Conservation (phyloP, 768 basidiomycete genomes). For the Paxillus rubicundulus region DNA sequence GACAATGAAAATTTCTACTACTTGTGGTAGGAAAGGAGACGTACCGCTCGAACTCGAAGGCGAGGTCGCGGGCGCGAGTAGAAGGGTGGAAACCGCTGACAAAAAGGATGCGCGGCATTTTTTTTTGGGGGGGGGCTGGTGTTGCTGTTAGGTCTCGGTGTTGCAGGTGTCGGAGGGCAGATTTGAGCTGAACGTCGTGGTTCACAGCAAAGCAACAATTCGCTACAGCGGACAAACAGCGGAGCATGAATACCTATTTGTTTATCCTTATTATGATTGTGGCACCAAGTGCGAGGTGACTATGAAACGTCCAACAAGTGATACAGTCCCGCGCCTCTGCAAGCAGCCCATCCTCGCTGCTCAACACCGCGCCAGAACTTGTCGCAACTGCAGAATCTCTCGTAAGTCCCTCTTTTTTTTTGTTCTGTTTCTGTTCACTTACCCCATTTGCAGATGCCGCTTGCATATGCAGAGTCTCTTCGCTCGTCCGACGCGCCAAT, state of each 20-base stretch:
- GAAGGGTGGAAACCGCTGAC: constrained; percentile 82
- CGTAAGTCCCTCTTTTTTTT: not conserved
- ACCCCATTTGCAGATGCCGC: constrained; percentile 12
- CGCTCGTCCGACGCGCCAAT: constrained; percentile 5
- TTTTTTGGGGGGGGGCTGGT: not conserved
- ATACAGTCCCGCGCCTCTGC: no score
- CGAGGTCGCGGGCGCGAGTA: constrained; percentile 82
- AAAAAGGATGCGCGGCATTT: constrained; percentile 81
- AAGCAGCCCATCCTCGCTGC: not conserved
- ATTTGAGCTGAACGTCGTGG: constrained; percentile 18
- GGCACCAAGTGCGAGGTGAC: constrained; percentile 29
- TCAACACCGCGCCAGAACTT: not conserved
- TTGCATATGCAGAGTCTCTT: constrained; percentile 20
- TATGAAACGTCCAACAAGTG: no score
- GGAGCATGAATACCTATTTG: constrained; percentile 30
- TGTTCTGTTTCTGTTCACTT: not conserved
- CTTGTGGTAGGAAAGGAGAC: constrained; percentile 11
- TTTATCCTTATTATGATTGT: constrained; percentile 37
- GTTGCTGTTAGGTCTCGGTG: not conserved
- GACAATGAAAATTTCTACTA: constrained; percentile 7
- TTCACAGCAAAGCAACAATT: constrained; percentile 14
- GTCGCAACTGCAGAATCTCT: not conserved
- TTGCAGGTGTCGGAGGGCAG: not conserved
- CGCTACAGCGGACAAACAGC: constrained; percentile 28
- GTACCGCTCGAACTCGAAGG: constrained; percentile 85